Conservation (phyloP, 78 protist genomes). For the Capsaspora owczarzaki region DNA sequence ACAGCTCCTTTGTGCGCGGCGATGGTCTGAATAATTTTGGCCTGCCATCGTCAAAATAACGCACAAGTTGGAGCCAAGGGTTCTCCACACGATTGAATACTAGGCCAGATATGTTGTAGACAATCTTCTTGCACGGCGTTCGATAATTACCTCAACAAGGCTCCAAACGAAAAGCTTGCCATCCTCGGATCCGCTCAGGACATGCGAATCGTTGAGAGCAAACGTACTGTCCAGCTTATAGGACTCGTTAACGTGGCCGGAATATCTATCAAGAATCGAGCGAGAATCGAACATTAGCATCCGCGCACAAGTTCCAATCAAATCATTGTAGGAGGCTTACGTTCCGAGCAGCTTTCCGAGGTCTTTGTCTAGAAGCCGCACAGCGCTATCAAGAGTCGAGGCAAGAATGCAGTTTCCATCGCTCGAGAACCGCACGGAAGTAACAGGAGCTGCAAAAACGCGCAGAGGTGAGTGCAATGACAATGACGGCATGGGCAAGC, state of each 20-base stretch:
- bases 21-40: no score
- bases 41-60: no score
- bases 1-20: no score
- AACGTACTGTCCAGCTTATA: background rate
- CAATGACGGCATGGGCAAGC: no score
- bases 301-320: background rate
- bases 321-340: background rate
- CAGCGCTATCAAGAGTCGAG: background rate
- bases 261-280: constrained; percentile 16
- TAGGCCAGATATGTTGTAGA: no score
- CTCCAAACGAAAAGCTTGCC: background rate
- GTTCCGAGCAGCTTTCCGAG: background rate
- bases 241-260: background rate
- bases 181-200: constrained; percentile 8
- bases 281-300: background rate
- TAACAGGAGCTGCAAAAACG: background rate
- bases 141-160: background rate
- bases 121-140: no score
- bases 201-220: background rate
- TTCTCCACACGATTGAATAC: no score
- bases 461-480: no score
- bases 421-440: background rate
- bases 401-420: constrained; percentile 25
- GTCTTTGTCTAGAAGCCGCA: constrained; percentile 4
- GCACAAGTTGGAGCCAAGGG: no score